Conservation (phyloP, 139 green algal genomes). For the Chlamydomonas schloesseri region DNA sequence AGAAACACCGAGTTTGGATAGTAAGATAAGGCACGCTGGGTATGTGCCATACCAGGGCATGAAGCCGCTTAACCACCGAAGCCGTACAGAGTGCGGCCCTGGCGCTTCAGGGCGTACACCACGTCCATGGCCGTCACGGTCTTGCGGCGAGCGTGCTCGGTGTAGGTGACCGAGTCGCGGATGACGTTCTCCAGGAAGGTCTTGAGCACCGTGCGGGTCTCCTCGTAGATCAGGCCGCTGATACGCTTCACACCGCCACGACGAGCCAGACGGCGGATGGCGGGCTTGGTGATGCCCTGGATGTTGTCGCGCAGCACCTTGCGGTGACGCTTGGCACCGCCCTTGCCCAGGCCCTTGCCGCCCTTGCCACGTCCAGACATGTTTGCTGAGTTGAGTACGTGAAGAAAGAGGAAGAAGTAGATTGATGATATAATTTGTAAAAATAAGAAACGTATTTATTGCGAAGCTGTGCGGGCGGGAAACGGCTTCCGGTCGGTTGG, state of each 20-base stretch:
- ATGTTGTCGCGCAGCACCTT: constrained; percentile 96
- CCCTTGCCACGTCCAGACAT: constrained; percentile 93
- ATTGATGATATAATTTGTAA: too few species aligned
- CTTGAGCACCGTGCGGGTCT: constrained; percentile 90
- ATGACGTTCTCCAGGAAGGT: constrained; percentile 95
- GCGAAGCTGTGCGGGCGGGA: too few species aligned
- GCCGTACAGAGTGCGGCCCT: too few species aligned
- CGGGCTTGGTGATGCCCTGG: constrained; percentile 96
- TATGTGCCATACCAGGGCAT: neutral
- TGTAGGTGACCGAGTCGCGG: constrained; percentile 96
- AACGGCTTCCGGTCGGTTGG: too few species aligned
- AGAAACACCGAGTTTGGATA: neutral
- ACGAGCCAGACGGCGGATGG: constrained; percentile 88
- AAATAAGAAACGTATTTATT: too few species aligned
- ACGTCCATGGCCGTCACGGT: neutral
- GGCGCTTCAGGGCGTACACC: too few species aligned
- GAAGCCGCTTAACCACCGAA: neutral
- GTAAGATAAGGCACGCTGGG: neutral
- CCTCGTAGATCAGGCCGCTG: constrained; percentile 89
- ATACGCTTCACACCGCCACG: constrained; percentile 72
- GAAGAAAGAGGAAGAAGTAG: too few species aligned
- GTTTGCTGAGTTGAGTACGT: too few species aligned
- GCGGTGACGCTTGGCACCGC: constrained; percentile 91
- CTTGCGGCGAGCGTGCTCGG: constrained; percentile 81
- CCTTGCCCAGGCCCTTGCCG: constrained; percentile 93